A percentile compares a stretch with the other conserved stretches of the same genome.
phyloP scores from a whole-genome alignment of 2,329 filamentous ascomycete species.

The Alternaria gansuensis region DNA sequence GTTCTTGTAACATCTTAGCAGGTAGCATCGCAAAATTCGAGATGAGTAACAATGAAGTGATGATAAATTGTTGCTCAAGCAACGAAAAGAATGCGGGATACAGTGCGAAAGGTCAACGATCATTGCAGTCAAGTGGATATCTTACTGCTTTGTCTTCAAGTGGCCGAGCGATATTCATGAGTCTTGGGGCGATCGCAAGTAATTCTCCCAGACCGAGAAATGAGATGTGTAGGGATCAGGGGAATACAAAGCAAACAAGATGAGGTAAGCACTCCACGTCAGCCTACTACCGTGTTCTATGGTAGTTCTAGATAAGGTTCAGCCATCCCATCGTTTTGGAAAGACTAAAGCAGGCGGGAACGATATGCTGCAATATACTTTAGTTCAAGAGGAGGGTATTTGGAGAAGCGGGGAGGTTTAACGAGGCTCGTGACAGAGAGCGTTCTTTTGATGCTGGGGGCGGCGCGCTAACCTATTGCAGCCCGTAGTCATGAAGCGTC shows the following conservation, averaged over 20 bases:
- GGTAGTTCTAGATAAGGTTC: background rate
- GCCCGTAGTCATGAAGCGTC: background rate
- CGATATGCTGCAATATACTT: background rate
- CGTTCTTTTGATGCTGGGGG: background rate
- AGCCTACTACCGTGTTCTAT: conserved; percentile 1
- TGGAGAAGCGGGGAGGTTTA: background rate
- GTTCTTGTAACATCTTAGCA: conserved; percentile 22
- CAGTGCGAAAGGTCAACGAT: conserved; percentile 32
- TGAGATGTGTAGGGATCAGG: conserved; percentile 31
- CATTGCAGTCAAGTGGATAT: conserved; percentile 34
- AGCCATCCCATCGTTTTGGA: background rate
- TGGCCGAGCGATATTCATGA: conserved; percentile 18
- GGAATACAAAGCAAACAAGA: conserved; percentile 40
- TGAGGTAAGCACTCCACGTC: conserved; percentile 38
- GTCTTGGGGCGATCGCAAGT: conserved; percentile 37
- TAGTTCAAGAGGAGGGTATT: background rate
- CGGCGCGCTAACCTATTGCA: conserved; percentile 6
- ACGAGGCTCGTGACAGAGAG: background rate
- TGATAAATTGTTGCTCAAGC: conserved; percentile 31
- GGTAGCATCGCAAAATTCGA: conserved; percentile 42
- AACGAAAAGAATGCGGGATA: conserved; percentile 30
- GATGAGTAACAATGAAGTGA: conserved; percentile 42
- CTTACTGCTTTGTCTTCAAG: background rate
- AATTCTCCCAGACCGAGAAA: conserved; percentile 31
- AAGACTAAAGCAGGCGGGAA: background rate